A percentile compares a stretch with the other conserved stretches of the same genome.
Evolutionary conservation across 148 eudicot genomes (phyloP).

Genomic region (Amaranthus palmeri): DNA sequence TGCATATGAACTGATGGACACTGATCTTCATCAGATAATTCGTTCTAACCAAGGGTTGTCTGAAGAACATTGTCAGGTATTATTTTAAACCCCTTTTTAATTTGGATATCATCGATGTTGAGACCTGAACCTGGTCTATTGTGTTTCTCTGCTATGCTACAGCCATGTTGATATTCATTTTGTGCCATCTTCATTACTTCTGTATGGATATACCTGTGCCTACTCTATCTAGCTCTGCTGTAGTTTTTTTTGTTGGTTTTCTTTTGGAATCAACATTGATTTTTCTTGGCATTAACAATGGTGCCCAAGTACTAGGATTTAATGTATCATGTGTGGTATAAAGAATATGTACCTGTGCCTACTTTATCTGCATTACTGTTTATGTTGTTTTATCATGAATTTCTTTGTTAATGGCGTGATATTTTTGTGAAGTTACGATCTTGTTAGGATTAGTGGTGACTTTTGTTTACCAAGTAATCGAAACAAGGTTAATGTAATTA

Average conservation of each 20-base stretch:
- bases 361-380: too few species aligned
- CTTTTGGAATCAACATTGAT: not conserved
- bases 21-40: constrained; percentile 94
- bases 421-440: too few species aligned
- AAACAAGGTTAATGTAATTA: too few species aligned
- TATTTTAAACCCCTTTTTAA: not conserved
- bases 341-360: too few species aligned
- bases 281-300: too few species aligned
- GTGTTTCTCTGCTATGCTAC: not conserved
- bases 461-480: too few species aligned
- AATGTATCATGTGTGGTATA: too few species aligned
- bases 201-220: not conserved
- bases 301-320: too few species aligned
- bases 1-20: constrained; percentile 95
- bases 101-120: constrained; percentile 1
- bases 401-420: too few species aligned
- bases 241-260: not conserved
- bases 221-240: not conserved
- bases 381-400: too few species aligned
- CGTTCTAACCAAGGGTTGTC: constrained; percentile 89
- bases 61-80: constrained; percentile 94
- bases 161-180: not conserved
- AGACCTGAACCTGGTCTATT: not conserved
- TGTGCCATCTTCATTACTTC: not conserved
- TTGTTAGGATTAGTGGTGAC: too few species aligned